phyloP scores from a whole-genome alignment of 345 rosid genomes.

The Citrus hindsii region DNA sequence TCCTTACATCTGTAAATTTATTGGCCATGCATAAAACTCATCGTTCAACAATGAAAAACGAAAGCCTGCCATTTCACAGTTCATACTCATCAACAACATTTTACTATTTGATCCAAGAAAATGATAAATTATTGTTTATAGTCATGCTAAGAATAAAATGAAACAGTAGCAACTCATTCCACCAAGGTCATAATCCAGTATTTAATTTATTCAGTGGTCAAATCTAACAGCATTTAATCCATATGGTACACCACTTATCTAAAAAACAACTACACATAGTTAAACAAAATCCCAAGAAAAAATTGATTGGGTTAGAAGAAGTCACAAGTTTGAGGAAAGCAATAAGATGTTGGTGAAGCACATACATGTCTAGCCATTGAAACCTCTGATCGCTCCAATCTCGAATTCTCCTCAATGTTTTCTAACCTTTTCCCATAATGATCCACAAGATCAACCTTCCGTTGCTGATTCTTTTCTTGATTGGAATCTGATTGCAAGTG shows the following conservation, averaged over 20 bases:
- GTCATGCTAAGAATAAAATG: not conserved
- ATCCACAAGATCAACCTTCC: conserved; percentile 55
- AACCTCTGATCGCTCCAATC: conserved; percentile 66
- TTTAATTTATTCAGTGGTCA: not conserved
- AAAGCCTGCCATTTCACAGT: not conserved
- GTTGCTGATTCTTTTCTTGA: conserved; percentile 35
- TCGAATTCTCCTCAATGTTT: conserved; percentile 60
- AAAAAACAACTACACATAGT: not conserved
- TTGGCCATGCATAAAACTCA: not conserved
- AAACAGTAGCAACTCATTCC: not conserved
- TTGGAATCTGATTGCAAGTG: conserved; percentile 48
- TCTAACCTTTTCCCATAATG: conserved; percentile 68
- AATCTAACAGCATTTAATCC: not conserved
- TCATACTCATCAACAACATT: not conserved
- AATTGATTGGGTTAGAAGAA: not conserved
- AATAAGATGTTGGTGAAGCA: conserved; percentile 2
- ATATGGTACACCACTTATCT: not conserved
- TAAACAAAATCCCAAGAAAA: not conserved
- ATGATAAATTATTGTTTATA: not conserved
- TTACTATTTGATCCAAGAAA: not conserved
- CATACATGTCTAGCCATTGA: conserved; percentile 59
- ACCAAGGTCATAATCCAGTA: not conserved
- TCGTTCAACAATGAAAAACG: not conserved
- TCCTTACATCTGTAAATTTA: not conserved
- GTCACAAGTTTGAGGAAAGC: not conserved